Evolutionary conservation across 2,329 filamentous ascomycete genomes (phyloP).

Genomic region (Colletotrichum cuscutae): DNA sequence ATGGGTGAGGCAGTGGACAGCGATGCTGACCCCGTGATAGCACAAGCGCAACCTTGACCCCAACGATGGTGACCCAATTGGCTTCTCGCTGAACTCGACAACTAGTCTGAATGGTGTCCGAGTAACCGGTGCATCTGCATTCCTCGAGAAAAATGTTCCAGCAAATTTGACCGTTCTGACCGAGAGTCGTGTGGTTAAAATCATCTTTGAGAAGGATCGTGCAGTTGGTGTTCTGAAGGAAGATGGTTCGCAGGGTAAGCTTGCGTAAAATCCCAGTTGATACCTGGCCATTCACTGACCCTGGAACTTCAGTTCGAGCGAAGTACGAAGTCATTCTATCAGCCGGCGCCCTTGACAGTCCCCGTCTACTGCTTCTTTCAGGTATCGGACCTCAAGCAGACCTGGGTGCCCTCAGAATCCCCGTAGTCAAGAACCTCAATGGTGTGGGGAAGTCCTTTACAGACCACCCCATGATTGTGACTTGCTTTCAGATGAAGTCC

Average conservation of each 20-base stretch:
- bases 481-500: constrained; percentile 27
- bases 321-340: constrained; percentile 76
- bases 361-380: constrained; percentile 49
- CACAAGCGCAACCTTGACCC: constrained; percentile 20
- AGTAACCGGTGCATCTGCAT: constrained; percentile 23
- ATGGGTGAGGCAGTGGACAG: not conserved
- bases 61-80: constrained; percentile 19
- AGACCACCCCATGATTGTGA: constrained; percentile 37
- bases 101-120: constrained; percentile 7
- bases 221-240: constrained; percentile 66
- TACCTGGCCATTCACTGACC: not conserved
- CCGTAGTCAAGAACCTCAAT: constrained; percentile 2
- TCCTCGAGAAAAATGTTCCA: not conserved
- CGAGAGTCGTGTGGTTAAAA: constrained; percentile 85
- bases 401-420: not conserved
- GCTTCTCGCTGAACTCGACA: constrained; percentile 10
- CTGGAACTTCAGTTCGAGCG: constrained; percentile 41
- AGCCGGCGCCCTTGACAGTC: constrained; percentile 73
- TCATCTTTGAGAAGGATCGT: constrained; percentile 75
- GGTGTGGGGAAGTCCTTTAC: not conserved
- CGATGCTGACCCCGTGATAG: not conserved
- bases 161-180: constrained; percentile 86
- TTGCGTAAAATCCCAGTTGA: fast-evolving
- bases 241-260: constrained; percentile 14
- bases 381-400: not conserved